These are phyloP conservation scores for Saussurea involucrata DNA, from an alignment of 129 eudicot genomes.

Conservation along the genomic window DNA sequence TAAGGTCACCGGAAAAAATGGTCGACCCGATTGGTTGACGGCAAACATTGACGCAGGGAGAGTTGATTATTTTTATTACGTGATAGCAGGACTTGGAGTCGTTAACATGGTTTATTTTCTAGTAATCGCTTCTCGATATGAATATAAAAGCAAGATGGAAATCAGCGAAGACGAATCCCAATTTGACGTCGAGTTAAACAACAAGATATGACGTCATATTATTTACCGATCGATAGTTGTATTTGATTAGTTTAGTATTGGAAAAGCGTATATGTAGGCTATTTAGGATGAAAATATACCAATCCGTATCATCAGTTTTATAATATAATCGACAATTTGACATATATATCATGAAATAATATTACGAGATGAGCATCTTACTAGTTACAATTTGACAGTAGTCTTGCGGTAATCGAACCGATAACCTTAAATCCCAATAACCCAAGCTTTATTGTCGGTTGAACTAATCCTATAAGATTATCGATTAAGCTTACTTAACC, in stretches of 20 bases:
- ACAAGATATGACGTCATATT: background rate
- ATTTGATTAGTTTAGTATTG: background rate
- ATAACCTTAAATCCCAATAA: too few relatives aligned
- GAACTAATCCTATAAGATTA: too few relatives aligned
- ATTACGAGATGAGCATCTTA: background rate
- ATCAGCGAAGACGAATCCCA: slow-evolving; percentile 19
- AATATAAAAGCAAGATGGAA: slow-evolving; percentile 36
- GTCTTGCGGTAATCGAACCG: too few relatives aligned
- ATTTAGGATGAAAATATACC: background rate
- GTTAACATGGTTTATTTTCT: slow-evolving; percentile 55
- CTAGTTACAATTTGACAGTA: too few relatives aligned
- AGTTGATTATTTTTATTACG: slow-evolving; percentile 60
- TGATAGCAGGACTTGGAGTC: slow-evolving; percentile 56
- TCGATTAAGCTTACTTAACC: too few relatives aligned
- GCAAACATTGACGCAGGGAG: slow-evolving; percentile 50
- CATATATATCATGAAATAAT: too few relatives aligned
- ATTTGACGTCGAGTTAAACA: slow-evolving; percentile 39
- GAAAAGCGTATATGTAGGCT: background rate
- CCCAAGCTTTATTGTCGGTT: too few relatives aligned
- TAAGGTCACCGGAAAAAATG: slow-evolving; percentile 32
- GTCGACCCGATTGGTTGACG: slow-evolving; percentile 68
- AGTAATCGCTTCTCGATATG: slow-evolving; percentile 35
- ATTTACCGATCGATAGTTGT: background rate
- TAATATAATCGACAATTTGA: background rate
- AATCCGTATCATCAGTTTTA: background rate